Evolutionary conservation across 805 yeast species (phyloP).

Genomic region (Middelhovenomyces tepae): DNA sequence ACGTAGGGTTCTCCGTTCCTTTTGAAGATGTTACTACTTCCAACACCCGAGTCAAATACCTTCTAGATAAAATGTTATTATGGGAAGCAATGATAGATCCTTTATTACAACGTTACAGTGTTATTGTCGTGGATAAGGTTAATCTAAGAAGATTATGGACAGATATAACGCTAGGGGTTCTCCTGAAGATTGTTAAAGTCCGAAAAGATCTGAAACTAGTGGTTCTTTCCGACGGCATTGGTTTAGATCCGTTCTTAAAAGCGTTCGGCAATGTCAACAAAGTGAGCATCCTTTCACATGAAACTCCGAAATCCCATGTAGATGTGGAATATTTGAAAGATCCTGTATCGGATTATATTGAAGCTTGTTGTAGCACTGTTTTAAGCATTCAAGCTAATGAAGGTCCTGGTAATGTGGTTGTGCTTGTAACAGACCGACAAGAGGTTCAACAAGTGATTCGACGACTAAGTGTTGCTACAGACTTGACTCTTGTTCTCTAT

Average conservation of each 20-base stretch:
- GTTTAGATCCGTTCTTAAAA: conserved; percentile 1
- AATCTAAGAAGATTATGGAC: conserved; percentile 73
- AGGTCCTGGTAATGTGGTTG: conserved; percentile 34
- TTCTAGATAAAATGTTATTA: conserved; percentile 73
- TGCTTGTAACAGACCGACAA: conserved; percentile 3
- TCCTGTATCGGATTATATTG: conserved; percentile 65
- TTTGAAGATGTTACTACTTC: conserved; percentile 57
- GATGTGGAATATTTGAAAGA: conserved; percentile 51
- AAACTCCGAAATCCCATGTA: conserved; percentile 40
- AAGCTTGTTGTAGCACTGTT: conserved; percentile 65
- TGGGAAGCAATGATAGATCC: conserved; percentile 61
- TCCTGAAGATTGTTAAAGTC: conserved; percentile 43
- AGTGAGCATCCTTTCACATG: too few species aligned
- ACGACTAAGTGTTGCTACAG: conserved; percentile 2
- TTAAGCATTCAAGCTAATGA: conserved; percentile 47
- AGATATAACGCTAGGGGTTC: conserved; percentile 62
- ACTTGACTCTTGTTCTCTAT: too few species aligned
- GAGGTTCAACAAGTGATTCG: conserved; percentile 2
- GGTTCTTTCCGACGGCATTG: conserved; percentile 4
- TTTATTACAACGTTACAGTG: conserved; percentile 50
- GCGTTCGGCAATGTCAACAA: too few species aligned
- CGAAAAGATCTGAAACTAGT: conserved; percentile 47
- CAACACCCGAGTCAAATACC: conserved; percentile 55
- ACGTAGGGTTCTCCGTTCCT: conserved; percentile 68
- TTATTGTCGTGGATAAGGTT: conserved; percentile 79